A percentile compares a stretch with the other conserved stretches of the same genome.
Conservation (phyloP, 441 rosid species). For the Capsella rubella region DNA sequence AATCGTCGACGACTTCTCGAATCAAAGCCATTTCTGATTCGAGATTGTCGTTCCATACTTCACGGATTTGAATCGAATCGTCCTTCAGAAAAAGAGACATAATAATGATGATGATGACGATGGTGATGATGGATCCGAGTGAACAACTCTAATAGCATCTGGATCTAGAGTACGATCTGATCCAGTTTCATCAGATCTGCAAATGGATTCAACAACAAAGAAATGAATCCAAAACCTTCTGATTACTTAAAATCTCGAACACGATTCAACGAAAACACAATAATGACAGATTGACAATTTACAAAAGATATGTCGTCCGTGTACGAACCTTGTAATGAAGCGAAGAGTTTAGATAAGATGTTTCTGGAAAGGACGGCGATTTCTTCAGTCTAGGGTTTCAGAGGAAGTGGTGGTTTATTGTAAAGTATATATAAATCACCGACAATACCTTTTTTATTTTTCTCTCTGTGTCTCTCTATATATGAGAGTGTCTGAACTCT, state of each 20-base stretch:
- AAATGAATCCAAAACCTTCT: constrained; percentile 2
- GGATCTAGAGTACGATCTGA: constrained; percentile 39
- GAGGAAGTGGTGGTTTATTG: constrained; percentile 33
- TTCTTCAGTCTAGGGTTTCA: constrained; percentile 36
- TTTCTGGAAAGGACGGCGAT: constrained; percentile 33
- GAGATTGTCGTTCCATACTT: constrained; percentile 75
- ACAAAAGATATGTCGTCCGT: not conserved
- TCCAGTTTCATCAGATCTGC: constrained; percentile 37
- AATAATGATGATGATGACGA: not conserved
- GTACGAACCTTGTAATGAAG: constrained; percentile 30
- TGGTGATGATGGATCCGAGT: constrained; percentile 11
- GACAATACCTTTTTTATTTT: not conserved
- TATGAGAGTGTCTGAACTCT: not conserved
- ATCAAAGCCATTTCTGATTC: constrained; percentile 58
- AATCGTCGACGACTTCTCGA: constrained; percentile 55
- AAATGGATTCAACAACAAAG: constrained; percentile 2
- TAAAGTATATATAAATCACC: constrained; percentile 4
- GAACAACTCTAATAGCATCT: constrained; percentile 10
- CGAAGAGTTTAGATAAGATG: not conserved
- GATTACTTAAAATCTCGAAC: not conserved
- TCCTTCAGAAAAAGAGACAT: constrained; percentile 52
- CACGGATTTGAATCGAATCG: constrained; percentile 65
- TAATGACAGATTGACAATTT: not conserved
- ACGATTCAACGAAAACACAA: not conserved
- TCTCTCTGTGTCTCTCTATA: not conserved